phyloP scores from a whole-genome alignment of 495 filamentous ascomycete genomes.

The Penicillium canariense region DNA sequence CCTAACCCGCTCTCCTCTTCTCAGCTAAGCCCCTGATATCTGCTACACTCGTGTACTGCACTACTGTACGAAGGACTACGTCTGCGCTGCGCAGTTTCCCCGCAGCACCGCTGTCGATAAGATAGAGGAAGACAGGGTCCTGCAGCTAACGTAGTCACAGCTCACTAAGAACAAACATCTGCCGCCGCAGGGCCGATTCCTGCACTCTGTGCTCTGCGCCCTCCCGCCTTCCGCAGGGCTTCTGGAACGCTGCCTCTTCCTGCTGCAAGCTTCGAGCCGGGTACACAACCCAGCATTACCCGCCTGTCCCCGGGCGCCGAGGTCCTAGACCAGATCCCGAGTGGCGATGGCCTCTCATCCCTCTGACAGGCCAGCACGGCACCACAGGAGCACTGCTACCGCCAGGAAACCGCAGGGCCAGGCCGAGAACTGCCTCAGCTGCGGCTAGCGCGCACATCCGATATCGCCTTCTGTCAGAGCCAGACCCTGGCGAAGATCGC shows the following conservation, averaged over 20 bases:
- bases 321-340: neutral
- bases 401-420: no score
- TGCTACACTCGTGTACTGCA: neutral
- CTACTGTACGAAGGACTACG: neutral
- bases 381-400: no score
- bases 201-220: neutral
- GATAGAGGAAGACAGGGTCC: neutral
- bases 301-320: neutral
- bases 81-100: neutral
- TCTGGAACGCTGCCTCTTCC: slow-evolving; percentile 15
- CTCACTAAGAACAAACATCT: neutral
- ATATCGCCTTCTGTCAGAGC: no score
- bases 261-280: slow-evolving; percentile 3
- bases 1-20: neutral
- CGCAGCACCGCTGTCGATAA: neutral
- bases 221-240: neutral
- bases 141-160: slow-evolving; percentile 2
- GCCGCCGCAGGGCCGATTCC: slow-evolving; percentile 1
- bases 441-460: neutral
- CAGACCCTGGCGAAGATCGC: no score
- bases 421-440: neutral
- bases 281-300: neutral
- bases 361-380: no score
- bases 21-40: neutral
- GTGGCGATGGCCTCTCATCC: no score